These are phyloP conservation scores for Mortierella sp. DNA, from an alignment of 371 early-diverging fungal species.

Conservation along the genomic window DNA sequence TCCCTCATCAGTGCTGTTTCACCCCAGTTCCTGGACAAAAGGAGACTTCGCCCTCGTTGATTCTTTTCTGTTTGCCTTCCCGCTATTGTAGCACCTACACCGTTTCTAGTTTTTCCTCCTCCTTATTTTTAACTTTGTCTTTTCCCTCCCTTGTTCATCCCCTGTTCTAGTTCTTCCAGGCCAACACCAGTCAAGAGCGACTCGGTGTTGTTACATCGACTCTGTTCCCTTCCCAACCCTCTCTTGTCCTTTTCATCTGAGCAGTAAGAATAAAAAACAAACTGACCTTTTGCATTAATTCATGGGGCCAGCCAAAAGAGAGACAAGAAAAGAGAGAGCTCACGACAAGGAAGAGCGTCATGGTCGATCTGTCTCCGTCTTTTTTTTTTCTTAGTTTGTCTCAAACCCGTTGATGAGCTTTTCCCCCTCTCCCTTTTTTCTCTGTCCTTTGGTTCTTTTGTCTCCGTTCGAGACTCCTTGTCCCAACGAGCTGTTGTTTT, in stretches of 20 bases:
- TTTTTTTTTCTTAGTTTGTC: not conserved
- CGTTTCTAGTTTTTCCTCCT: conserved; percentile 5
- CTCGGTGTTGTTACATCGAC: not conserved
- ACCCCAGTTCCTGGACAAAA: not conserved
- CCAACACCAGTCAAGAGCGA: not conserved
- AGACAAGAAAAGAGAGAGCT: not conserved
- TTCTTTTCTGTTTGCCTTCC: not conserved
- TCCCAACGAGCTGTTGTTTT: not conserved
- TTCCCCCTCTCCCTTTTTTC: not conserved
- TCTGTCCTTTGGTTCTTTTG: not conserved
- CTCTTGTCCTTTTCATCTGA: not conserved
- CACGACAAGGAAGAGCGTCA: not conserved
- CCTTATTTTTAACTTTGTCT: not conserved
- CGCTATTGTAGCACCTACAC: not conserved
- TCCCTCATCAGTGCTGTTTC: not conserved
- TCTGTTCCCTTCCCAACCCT: too few species aligned
- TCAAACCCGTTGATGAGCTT: conserved; percentile 1
- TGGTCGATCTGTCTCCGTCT: conserved; percentile 6
- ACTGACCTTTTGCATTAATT: not conserved
- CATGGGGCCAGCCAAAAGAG: not conserved
- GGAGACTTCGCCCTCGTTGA: not conserved
- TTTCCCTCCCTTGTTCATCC: not conserved
- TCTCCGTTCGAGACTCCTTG: conserved; percentile 13
- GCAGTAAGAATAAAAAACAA: not conserved
- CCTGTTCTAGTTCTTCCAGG: not conserved